Conservation (phyloP, 768 basidiomycete genomes). For the Boletus eberwhitei region DNA sequence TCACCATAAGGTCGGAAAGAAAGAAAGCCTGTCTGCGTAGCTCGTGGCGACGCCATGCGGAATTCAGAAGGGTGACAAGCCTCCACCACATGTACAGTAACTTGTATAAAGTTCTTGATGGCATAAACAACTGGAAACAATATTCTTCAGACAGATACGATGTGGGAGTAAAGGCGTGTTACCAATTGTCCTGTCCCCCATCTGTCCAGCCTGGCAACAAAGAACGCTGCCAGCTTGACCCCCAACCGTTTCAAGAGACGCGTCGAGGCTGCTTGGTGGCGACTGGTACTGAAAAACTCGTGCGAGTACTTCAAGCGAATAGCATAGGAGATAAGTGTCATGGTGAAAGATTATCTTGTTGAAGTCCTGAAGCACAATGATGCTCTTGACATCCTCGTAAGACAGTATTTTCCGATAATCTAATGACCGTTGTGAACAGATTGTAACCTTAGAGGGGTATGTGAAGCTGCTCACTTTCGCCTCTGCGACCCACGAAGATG, state of each 20-base stretch:
- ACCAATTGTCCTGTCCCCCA: slow-evolving; percentile 59
- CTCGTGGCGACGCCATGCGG: slow-evolving; percentile 36
- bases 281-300: slow-evolving; percentile 52
- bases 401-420: slow-evolving; percentile 59
- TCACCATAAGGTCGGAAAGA: slow-evolving; percentile 66
- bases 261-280: slow-evolving; percentile 44
- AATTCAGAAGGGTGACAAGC: slow-evolving; percentile 41
- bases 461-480: slow-evolving; percentile 43
- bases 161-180: slow-evolving; percentile 16
- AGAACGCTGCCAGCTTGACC: slow-evolving; percentile 51
- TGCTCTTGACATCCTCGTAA: slow-evolving; percentile 45
- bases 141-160: slow-evolving; percentile 4
- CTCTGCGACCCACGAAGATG: slow-evolving; percentile 59
- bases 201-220: slow-evolving; percentile 56
- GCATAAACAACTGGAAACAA: slow-evolving; percentile 60
- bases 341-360: slow-evolving; percentile 68
- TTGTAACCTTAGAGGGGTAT: neutral
- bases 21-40: slow-evolving; percentile 19
- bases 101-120: slow-evolving; percentile 56
- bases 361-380: slow-evolving; percentile 58
- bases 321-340: slow-evolving; percentile 56
- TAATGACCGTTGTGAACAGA: slow-evolving; percentile 24
- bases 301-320: slow-evolving; percentile 68
- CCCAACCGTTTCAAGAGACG: slow-evolving; percentile 60
- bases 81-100: slow-evolving; percentile 61